Conservation (phyloP, 179 eudicot genomes). For the Spergularia azorica region DNA sequence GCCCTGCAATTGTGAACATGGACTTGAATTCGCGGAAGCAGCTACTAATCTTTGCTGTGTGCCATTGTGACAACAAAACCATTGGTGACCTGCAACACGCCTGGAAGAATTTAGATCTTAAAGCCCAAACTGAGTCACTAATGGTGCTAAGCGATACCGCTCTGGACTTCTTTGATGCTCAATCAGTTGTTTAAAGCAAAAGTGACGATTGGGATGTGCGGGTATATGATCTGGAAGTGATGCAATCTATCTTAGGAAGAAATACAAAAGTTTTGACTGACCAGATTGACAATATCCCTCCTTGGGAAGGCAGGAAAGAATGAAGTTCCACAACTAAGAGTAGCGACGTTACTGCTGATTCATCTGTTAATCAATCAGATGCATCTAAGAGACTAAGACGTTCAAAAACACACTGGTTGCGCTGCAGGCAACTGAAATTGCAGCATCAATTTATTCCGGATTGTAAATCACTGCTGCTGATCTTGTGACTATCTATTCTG, state of each 20-base stretch:
- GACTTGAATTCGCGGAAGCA: slow-evolving; percentile 72
- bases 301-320: slow-evolving; percentile 88
- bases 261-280: slow-evolving; percentile 44
- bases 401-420: slow-evolving; percentile 77
- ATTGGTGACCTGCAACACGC: slow-evolving; percentile 83
- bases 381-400: slow-evolving; percentile 56
- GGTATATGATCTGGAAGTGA: slow-evolving; percentile 74
- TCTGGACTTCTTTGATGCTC: slow-evolving; percentile 48
- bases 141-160: slow-evolving; percentile 55
- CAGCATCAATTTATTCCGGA: slow-evolving; percentile 56
- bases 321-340: slow-evolving; percentile 34
- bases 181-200: slow-evolving; percentile 43
- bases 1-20: slow-evolving; percentile 83
- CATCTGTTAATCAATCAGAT: slow-evolving; percentile 40
- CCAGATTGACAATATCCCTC: slow-evolving; percentile 44
- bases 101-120: slow-evolving; percentile 94
- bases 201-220: slow-evolving; percentile 56
- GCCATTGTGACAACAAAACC: slow-evolving; percentile 95
- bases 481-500: slow-evolving; percentile 69
- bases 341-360: slow-evolving; percentile 28
- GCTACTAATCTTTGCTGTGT: slow-evolving; percentile 91
- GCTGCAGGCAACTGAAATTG: slow-evolving; percentile 72
- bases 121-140: slow-evolving; percentile 70
- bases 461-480: slow-evolving; percentile 67
- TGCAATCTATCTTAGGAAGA: slow-evolving; percentile 66